Base-by-base conservation (phyloP, 177 flowering plant genomes). In the Telopea speciosissima region DNA sequence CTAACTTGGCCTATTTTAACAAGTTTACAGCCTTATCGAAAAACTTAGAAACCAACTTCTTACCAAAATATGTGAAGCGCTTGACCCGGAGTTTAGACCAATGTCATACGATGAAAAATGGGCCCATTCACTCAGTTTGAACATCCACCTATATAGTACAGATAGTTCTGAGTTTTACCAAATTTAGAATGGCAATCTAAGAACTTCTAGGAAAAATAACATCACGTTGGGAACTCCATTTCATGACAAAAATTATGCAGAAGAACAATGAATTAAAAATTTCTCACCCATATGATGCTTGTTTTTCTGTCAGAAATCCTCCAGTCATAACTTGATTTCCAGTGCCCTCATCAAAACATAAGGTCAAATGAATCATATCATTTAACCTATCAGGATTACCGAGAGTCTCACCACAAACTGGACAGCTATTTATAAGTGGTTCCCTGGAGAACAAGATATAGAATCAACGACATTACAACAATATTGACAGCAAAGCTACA, bases 291-390 rank as follows among this genome's bases (percentile, higher is more conserved):
- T 85, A 88, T 26, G 98, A 83, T 71, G 97, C 97, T 81, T 94
- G 90, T 75, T 84, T 90, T 74, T 95, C 99, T 61, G 99, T 95
- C 79, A 95, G 77, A 74, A 92, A 90, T 68, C 97, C 97, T 66
- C 99, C 99, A 62, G 94, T 89, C 99, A 95, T 92, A 68, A 87
- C 79, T 80, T 92, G 95, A 75, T 89, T 85, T 74, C 99, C 99
- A 76, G 96, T 95, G 70, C 99, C 99, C 82, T 95, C 97, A 70
- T 90, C 96, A 59, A 95, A 95, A 75, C 99, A 95, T 21, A 95
- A 83, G 70, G 89, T 90, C 85, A 95, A 69, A 73, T 92, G 99
- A 76, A 95, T 80, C 87, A 95, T 81, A 68, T 77, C 80, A 77
- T 90, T 90, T 73, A 95, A 79, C 81, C 73, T 75, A 74, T 90